Conservation (phyloP, 2,329 filamentous ascomycete species). For the Arthrobotrys pseudoclavata region DNA sequence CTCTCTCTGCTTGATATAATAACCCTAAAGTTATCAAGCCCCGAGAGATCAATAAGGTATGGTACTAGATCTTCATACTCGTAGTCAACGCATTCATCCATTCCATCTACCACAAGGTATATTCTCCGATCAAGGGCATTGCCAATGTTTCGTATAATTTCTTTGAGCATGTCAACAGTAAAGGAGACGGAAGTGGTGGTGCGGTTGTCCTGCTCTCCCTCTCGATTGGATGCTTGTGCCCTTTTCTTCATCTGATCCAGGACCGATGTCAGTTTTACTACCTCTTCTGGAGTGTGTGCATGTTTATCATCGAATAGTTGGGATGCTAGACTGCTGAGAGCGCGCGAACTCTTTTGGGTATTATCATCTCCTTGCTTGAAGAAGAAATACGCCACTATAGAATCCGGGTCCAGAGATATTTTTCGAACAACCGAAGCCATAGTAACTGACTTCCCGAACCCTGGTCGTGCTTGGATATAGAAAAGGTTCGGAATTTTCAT, state of each 20-base stretch:
- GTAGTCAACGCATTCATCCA: conserved; percentile 54
- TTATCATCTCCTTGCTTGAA: conserved; percentile 57
- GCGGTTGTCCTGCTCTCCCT: conserved; percentile 3
- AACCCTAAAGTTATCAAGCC: conserved; percentile 23
- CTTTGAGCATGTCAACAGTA: conserved; percentile 44
- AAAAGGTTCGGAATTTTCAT: conserved; percentile 32
- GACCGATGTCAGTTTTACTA: conserved; percentile 25
- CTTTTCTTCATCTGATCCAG: conserved; percentile 29
- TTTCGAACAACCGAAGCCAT: conserved; percentile 40
- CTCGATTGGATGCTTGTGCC: background rate
- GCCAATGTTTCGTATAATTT: conserved; percentile 29
- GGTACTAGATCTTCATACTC: conserved; percentile 30
- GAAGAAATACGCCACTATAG: conserved; percentile 46
- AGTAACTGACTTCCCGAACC: conserved; percentile 53
- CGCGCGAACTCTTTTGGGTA: conserved; percentile 35
- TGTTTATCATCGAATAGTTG: conserved; percentile 56
- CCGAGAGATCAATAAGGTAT: conserved; percentile 33
- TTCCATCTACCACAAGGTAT: conserved; percentile 43
- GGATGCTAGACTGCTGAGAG: conserved; percentile 41
- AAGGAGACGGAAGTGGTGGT: background rate
- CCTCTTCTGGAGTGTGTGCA: conserved; percentile 34
- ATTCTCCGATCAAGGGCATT: conserved; percentile 33
- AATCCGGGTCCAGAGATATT: conserved; percentile 22
- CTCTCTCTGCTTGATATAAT: conserved; percentile 52
- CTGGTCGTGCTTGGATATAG: conserved; percentile 48